phyloP scores from a whole-genome alignment of 176 grass and related monocot species.

The Cenchrus purpureus region DNA sequence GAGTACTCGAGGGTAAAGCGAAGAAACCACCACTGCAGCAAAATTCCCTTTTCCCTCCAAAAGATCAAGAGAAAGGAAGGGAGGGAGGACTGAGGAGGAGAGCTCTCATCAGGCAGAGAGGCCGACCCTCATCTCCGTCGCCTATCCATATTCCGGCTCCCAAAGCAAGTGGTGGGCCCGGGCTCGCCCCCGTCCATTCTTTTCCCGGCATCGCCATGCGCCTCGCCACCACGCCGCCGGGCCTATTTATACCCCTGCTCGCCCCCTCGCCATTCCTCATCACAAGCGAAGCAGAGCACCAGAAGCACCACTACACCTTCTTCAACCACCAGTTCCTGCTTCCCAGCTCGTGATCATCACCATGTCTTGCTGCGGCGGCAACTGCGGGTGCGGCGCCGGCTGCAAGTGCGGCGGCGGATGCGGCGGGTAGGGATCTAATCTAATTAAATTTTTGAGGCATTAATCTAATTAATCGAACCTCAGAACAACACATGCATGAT shows the following conservation, averaged over 20 bases:
- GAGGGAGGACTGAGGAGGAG: background rate
- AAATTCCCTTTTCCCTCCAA: conserved; percentile 13
- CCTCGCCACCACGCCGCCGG: background rate
- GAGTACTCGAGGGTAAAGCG: background rate
- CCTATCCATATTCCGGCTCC: conserved; percentile 36
- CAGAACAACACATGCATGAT: too few relatives aligned
- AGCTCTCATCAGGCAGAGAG: background rate
- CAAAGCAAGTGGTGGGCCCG: conserved; percentile 43
- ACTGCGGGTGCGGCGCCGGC: conserved; percentile 72
- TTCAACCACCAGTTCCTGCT: background rate
- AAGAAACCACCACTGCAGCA: background rate
- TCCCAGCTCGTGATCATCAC: background rate
- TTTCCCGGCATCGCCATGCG: conserved; percentile 4
- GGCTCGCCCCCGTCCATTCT: conserved; percentile 39
- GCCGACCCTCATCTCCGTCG: background rate
- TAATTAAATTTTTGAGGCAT: too few relatives aligned
- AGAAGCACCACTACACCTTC: background rate
- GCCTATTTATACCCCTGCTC: conserved; percentile 54
- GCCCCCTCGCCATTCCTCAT: conserved; percentile 3
- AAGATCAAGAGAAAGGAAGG: background rate
- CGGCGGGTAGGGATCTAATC: conserved; percentile 29
- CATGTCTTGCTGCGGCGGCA: conserved; percentile 92
- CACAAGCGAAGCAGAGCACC: conserved; percentile 39
- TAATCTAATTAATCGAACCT: background rate
- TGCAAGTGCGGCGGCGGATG: conserved; percentile 79